Conservation (phyloP, 164 flowering plant species). For the Pachysandra terminalis region DNA sequence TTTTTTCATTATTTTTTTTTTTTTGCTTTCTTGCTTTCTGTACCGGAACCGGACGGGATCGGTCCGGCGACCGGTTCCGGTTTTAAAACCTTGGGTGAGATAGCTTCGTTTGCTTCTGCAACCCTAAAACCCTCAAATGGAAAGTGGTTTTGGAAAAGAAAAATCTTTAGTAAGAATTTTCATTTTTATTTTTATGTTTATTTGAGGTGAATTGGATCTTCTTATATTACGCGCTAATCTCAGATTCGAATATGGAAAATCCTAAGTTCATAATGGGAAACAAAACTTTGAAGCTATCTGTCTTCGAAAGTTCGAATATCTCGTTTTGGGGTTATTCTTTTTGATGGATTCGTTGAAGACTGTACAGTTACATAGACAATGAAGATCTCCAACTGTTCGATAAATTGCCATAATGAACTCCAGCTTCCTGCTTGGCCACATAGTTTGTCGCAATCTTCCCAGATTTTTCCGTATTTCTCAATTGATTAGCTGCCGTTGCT, state of each 20-base stretch:
- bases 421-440: constrained; percentile 8
- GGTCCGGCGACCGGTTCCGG: no score
- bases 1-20: no score
- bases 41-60: no score
- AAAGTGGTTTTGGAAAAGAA: no score
- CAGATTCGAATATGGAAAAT: neutral
- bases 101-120: no score
- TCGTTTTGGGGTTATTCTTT: neutral
- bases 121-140: no score
- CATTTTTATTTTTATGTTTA: no score
- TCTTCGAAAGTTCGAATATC: neutral
- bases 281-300: neutral
- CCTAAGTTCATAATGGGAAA: neutral
- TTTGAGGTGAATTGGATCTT: no score
- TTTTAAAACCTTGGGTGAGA: no score
- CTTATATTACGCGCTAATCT: no score
- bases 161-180: no score
- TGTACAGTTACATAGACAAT: constrained; percentile 3
- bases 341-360: neutral
- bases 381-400: constrained; percentile 6
- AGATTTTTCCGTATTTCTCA: constrained; percentile 3
- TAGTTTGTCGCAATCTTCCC: neutral
- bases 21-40: no score
- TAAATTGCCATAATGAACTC: constrained; percentile 17
- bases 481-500: constrained; percentile 10